Base-by-base conservation (phyloP, 495 filamentous ascomycete species). In the Hyaloscypha bicolor region DNA sequence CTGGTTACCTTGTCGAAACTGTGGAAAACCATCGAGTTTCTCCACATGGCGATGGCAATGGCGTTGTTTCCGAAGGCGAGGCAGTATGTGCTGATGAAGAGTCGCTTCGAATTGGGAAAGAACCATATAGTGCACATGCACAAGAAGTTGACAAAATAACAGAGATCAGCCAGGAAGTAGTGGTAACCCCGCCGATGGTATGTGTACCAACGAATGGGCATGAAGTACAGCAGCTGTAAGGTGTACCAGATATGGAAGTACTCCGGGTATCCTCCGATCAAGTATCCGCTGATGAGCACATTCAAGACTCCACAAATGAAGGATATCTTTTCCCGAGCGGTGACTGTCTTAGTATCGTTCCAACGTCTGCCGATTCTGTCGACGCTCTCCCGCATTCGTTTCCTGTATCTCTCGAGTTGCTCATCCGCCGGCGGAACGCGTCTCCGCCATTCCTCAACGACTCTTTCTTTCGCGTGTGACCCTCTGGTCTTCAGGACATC, bases 41-140 rank as follows among this genome's bases (percentile, higher is more conserved):
- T 88, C 95, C 95, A 99, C 94, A 99, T 97, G 68, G 95, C 96
- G 77, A 99, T 98, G 21, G 95, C 95, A 59, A 96, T 88, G 57
- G 95, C 95, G 75, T 99, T 99, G 78, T 99, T 99, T 63, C 95
- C 95, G 66, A 90, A 94, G 21, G 93, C 91, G 62, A 99, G 82
- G 71, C 95, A 98, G 76, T 91, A 98, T 14, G 93, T 91, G 69
- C 92, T 90, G 69, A 97, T 96, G 76, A 99, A 94, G 19, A 99
- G 83, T 58, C 95, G 88, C 74, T 96, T 96, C 21, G 93, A 97
- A 33, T 85, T 79, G 0, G 95, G 96, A 73, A 97, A 97, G 29
- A 92, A 82, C 94, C 94, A 99, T 60, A 99, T 84, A 67, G 86
- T 89, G 67, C 95, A 83, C 71, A 96, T 79, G 51, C 90, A 81